Percentiles rank a stretch among this genome's conserved stretches.
Conservation (phyloP, 2,329 filamentous ascomycete species). For the Herpotrichia juniperi region DNA sequence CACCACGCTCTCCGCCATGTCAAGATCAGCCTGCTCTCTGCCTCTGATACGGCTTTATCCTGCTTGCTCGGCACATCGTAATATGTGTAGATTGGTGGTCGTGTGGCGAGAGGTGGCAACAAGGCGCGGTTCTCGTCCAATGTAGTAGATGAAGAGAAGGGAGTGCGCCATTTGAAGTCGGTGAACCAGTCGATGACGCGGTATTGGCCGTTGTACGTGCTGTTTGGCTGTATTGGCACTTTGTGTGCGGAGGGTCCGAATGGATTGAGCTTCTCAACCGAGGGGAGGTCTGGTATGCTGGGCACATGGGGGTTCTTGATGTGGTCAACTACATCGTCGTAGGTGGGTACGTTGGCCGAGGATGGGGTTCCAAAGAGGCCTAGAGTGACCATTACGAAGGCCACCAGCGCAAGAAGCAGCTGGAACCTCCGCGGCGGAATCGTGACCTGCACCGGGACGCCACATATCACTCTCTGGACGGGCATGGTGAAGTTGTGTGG, state of each 20-base stretch:
- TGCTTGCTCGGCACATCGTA: conserved; percentile 74
- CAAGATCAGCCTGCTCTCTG: conserved; percentile 79
- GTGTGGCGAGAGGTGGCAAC: conserved; percentile 74
- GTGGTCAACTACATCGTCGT: conserved; percentile 42
- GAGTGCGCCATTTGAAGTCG: conserved; percentile 88
- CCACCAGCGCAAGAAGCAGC: conserved; percentile 47
- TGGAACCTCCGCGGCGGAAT: conserved; percentile 56
- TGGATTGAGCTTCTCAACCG: conserved; percentile 64
- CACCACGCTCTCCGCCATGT: conserved; percentile 95
- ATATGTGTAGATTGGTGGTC: conserved; percentile 86
- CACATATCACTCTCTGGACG: conserved; percentile 38
- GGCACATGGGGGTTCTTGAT: conserved; percentile 49
- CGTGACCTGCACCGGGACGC: conserved; percentile 38
- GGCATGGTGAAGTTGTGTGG: conserved; percentile 31
- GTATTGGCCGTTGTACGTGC: conserved; percentile 60
- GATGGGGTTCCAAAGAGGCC: conserved; percentile 45
- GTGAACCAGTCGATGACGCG: conserved; percentile 84
- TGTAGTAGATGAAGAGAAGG: conserved; percentile 81
- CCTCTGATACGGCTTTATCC: conserved; percentile 68
- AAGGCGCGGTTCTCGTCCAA: conserved; percentile 84
- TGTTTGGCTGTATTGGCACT: conserved; percentile 75
- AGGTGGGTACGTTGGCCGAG: conserved; percentile 42
- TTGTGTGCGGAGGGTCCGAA: conserved; percentile 74
- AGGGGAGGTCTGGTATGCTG: conserved; percentile 34
- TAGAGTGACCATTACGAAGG: conserved; percentile 39